Conservation (phyloP, 1,284 basidiomycete species). For the Prillingera fragicola region DNA sequence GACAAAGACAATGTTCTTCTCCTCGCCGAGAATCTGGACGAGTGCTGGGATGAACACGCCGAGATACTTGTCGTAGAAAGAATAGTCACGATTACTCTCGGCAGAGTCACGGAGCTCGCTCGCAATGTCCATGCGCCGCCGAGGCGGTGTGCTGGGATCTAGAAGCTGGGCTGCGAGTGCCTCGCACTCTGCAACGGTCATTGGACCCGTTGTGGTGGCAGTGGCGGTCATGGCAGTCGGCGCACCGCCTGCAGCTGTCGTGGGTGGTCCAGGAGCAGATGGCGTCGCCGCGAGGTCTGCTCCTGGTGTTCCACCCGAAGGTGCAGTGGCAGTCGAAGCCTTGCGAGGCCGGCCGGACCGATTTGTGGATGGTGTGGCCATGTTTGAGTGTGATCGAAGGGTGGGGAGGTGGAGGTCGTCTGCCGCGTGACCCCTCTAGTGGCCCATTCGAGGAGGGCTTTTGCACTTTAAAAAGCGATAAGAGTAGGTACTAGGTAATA, state of each 20-base stretch:
- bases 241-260: slow-evolving; percentile 3
- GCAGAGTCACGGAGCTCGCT: slow-evolving; percentile 80
- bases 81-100: slow-evolving; percentile 74
- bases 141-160: slow-evolving; percentile 26
- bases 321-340: slow-evolving; percentile 32
- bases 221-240: slow-evolving; percentile 20
- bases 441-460: too few species aligned
- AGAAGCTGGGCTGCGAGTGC: slow-evolving; percentile 36
- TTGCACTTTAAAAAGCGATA: too few species aligned
- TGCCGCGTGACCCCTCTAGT: too few species aligned
- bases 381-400: background rate
- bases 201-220: slow-evolving; percentile 29
- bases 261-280: slow-evolving; percentile 21
- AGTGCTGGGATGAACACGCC: slow-evolving; percentile 64
- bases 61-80: slow-evolving; percentile 60
- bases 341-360: slow-evolving; percentile 30
- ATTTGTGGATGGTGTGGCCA: slow-evolving; percentile 11
- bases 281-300: slow-evolving; percentile 28
- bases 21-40: slow-evolving; percentile 69
- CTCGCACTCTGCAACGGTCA: slow-evolving; percentile 40
- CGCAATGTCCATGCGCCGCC: slow-evolving; percentile 48
- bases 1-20: slow-evolving; percentile 63
- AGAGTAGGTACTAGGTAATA: too few species aligned
- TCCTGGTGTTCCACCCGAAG: slow-evolving; percentile 19
- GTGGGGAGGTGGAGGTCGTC: background rate